These are phyloP conservation scores for Stephania japonica DNA, from an alignment of 164 flowering plant species.

Conservation along the genomic window DNA sequence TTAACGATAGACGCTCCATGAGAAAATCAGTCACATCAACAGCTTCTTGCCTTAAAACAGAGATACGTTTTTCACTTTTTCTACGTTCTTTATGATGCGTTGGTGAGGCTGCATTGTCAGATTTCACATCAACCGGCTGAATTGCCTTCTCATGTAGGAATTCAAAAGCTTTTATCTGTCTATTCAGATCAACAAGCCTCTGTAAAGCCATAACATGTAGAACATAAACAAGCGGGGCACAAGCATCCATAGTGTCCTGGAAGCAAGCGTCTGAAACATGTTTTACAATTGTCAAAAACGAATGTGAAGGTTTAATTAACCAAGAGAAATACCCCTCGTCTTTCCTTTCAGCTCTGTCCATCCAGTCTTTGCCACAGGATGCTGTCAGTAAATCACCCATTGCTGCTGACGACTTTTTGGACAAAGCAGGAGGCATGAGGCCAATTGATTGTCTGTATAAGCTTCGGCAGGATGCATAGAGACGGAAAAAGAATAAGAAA, in stretches of 20 bases:
- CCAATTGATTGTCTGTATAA: constrained; percentile 56
- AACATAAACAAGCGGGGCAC: constrained; percentile 47
- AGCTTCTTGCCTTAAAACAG: constrained; percentile 53
- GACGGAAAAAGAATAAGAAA: constrained; percentile 56
- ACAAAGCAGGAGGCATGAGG: constrained; percentile 61
- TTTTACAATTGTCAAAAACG: constrained; percentile 41
- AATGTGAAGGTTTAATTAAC: constrained; percentile 50
- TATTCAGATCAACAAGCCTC: constrained; percentile 78
- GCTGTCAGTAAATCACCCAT: constrained; percentile 55
- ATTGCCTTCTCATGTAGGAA: constrained; percentile 39
- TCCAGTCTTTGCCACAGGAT: constrained; percentile 55
- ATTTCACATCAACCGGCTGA: constrained; percentile 15
- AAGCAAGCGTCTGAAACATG: constrained; percentile 35
- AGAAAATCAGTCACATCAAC: constrained; percentile 47
- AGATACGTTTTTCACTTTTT: constrained; percentile 30
- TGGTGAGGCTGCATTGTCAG: constrained; percentile 29
- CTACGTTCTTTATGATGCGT: constrained; percentile 25
- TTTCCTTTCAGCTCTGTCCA: constrained; percentile 37
- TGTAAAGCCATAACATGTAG: constrained; percentile 64
- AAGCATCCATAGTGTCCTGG: constrained; percentile 24
- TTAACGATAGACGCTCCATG: constrained; percentile 27
- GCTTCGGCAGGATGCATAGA: constrained; percentile 65
- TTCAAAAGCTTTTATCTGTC: constrained; percentile 48
- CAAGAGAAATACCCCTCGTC: constrained; percentile 72
- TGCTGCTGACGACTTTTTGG: constrained; percentile 46